Evolutionary conservation across 2,329 filamentous ascomycete genomes (phyloP).

Genomic region (Laburnicola sp.): DNA sequence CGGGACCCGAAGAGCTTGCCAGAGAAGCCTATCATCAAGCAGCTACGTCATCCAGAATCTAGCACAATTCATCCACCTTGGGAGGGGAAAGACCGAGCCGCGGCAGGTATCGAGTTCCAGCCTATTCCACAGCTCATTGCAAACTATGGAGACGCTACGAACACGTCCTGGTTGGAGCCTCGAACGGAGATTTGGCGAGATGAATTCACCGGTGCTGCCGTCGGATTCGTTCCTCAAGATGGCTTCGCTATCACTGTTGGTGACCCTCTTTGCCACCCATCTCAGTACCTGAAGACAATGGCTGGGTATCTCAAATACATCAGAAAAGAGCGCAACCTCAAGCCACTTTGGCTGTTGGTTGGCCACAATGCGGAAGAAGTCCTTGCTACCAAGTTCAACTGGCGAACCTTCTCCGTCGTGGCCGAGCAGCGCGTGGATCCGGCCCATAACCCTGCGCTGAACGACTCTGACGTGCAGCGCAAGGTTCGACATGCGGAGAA

Average conservation of each 20-base stretch:
- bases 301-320: constrained; percentile 74
- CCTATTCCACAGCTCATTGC: constrained; percentile 85
- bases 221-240: constrained; percentile 77
- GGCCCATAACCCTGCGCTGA: constrained; percentile 65
- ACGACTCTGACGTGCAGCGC: constrained; percentile 67
- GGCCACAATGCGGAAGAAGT: constrained; percentile 77
- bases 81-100: constrained; percentile 55
- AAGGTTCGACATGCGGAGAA: constrained; percentile 81
- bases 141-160: constrained; percentile 92
- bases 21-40: constrained; percentile 61
- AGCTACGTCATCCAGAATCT: constrained; percentile 82
- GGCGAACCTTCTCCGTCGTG: constrained; percentile 85
- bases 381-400: constrained; percentile 77
- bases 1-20: constrained; percentile 88
- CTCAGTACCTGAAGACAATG: constrained; percentile 75
- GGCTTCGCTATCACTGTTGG: constrained; percentile 84
- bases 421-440: constrained; percentile 87
- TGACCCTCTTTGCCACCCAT: constrained; percentile 79
- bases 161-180: constrained; percentile 91
- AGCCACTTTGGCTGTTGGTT: constrained; percentile 88
- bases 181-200: constrained; percentile 89
- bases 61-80: constrained; percentile 75
- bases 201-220: constrained; percentile 73
- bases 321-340: constrained; percentile 69
- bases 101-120: constrained; percentile 62